Conservation (phyloP, 139 green algal species). For the Chlorella sp. region DNA sequence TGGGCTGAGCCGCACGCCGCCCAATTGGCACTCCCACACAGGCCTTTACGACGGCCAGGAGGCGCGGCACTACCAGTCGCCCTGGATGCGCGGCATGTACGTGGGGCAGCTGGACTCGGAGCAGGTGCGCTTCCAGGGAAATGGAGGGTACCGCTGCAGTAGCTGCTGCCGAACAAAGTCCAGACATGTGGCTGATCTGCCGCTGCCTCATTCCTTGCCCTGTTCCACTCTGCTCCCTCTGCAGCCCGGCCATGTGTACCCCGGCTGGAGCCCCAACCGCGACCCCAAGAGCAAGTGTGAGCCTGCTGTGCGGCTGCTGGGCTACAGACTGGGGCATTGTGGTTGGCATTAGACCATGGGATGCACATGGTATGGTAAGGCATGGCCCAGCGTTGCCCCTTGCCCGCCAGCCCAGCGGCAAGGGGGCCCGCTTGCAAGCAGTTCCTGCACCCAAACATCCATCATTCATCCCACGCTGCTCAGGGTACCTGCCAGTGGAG, state of each 20-base stretch:
- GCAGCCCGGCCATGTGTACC: slow-evolving; percentile 12
- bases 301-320: no score
- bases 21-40: not conserved
- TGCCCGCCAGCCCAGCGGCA: no score
- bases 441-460: no score
- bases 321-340: no score
- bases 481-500: slow-evolving; percentile 28
- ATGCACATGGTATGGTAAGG: not conserved
- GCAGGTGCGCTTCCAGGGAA: not conserved
- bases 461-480: not conserved
- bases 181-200: no score
- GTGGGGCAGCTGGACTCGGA: not conserved
- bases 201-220: not conserved
- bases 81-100: slow-evolving; percentile 37
- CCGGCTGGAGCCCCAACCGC: slow-evolving; percentile 38
- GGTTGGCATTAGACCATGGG: no score
- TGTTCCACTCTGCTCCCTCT: not conserved
- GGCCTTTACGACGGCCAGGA: slow-evolving; percentile 11
- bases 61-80: slow-evolving; percentile 4
- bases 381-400: no score
- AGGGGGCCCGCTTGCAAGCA: no score
- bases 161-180: no score
- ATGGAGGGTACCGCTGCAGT: no score
- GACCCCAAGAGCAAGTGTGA: slow-evolving; percentile 35
- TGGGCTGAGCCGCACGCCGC: not conserved